Evolutionary conservation across 768 basidiomycete genomes (phyloP), one percentile per base, ranked within the genome.

Genomic region (Strobilomyces dryophilus): DNA sequence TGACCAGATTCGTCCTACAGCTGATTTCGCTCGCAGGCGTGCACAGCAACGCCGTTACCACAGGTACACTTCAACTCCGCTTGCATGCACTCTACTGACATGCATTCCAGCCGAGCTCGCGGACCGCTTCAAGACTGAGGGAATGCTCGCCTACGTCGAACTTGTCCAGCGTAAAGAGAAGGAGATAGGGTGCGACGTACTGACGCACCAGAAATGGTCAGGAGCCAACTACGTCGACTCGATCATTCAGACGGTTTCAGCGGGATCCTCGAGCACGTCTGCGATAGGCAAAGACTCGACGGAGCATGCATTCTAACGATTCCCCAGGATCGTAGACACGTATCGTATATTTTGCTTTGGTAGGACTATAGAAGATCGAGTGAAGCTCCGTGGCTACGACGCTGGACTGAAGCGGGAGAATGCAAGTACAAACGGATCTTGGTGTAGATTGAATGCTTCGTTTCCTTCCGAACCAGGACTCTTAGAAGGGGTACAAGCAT

Each of bases 191-290:
- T 89, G 87, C 54, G 92, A 95, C 66, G 92, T 95, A 31, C 74
- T 95, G 44, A 95, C 89, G 3, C 92, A 95, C 69, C 92, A 95
- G 73, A 95, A 93, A 78, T 97, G 93, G 92, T 92, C 91, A 57
- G 92, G 93, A 34, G 92, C 92, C 21, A 89, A 87, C 64, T 95
- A 95, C 69, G 83, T 93, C 53, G 92, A 95, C 71, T 74, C 87
- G 49, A 93, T 95, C 57, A 72, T 95, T 47, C 82, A 82, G 37
- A 89, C 83, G 15, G 81, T 95, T 20, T 87, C 91, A 8, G 90
- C 89, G 10, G 92, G 92, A 51, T 93, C 91, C 10, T 92, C 92
- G 29, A 89, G 87, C 62, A 94, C 92, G 5, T 89, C 85, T 9
- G 80, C 89, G 15, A 71, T 84, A 53, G 93, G 93, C 27, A 83